Evolutionary conservation across 306 rosid species (phyloP), one percentile per base, ranked within the genome.

Genomic region (Betula pendula): DNA sequence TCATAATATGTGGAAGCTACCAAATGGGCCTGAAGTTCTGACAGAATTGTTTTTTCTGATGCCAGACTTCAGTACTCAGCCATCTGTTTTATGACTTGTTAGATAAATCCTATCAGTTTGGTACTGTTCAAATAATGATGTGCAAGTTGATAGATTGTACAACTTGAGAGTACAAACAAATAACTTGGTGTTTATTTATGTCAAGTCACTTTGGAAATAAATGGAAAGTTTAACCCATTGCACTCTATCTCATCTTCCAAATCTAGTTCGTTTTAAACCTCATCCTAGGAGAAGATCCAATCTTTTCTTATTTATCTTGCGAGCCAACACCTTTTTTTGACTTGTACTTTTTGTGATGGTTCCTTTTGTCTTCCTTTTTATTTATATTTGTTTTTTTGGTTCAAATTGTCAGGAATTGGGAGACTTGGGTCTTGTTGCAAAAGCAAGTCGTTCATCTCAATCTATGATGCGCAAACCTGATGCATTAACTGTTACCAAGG

Each of bases 351-450:
- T 12, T 65, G 56, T 51, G 20, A 59, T 2, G 17, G 59, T 22
- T 20, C 70, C 24, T 70, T 19, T 60, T 60, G n/a, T 5, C 42
- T 14, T 27, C 11, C 4, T 0, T 63, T 31, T 0, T 3, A 20
- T 14, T 51, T 43, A 53, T 68, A 81, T 40, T 45, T 68, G 20
- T 68, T 71, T 78, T 14, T 52, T 51, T 48, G 38, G 59, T 65
- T 79, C 67, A 48, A 79, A 45, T 75, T 80, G 68, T 72, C 65
- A 95, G 97, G 88, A 82, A 17, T 79, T 79, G 75, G 97, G 99
- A 76, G 97, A 95, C 77, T 81, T 95, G 80, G 99, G 97, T 56
- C 87, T 82, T 72, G 99, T 92, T 79, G 97, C 99, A 13, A 84
- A 89, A 52, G 89, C 84, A 17, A 83, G 97, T 78, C 94, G 97